Percentiles rank a stretch among this genome's conserved stretches.
These are phyloP conservation scores for Aspergillus taichungensis DNA, from an alignment of 495 filamentous ascomycete species.

Conservation along the genomic window DNA sequence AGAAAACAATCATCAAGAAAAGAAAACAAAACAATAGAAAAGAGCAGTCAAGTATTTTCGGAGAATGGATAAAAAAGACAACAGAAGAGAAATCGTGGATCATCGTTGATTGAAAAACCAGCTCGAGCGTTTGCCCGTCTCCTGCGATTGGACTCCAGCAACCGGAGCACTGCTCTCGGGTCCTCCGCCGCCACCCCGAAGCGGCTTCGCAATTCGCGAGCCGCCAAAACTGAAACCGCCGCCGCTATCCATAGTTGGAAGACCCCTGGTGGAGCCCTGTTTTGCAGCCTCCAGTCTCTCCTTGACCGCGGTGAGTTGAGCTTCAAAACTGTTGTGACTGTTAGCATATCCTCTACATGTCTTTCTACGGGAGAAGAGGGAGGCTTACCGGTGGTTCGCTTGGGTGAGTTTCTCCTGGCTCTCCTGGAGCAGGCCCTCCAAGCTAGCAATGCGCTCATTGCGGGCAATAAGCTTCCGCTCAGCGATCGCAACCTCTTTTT, in stretches of 20 bases:
- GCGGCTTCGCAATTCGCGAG: slow-evolving; percentile 91
- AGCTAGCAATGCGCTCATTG: slow-evolving; percentile 89
- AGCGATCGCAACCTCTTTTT: slow-evolving; percentile 98
- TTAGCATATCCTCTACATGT: slow-evolving; percentile 1
- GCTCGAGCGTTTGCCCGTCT: slow-evolving; percentile 39
- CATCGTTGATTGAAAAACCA: slow-evolving; percentile 46
- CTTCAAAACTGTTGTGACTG: slow-evolving; percentile 67
- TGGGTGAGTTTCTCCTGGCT: slow-evolving; percentile 95
- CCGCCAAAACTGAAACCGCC: slow-evolving; percentile 67
- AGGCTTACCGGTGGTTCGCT: slow-evolving; percentile 83
- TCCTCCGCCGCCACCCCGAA: slow-evolving; percentile 73
- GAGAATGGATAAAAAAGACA: slow-evolving; percentile 17
- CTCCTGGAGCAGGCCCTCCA: slow-evolving; percentile 88
- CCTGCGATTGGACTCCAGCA: slow-evolving; percentile 38
- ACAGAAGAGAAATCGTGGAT: slow-evolving; percentile 23
- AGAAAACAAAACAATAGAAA: neutral
- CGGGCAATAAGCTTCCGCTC: slow-evolving; percentile 93
- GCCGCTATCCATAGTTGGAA: slow-evolving; percentile 52
- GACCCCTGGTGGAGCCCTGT: slow-evolving; percentile 71
- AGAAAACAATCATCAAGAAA: slow-evolving; percentile 2
- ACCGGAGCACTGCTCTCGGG: slow-evolving; percentile 28
- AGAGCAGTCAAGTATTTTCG: slow-evolving; percentile 11
- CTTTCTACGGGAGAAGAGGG: neutral
- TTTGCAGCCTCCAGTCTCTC: slow-evolving; percentile 95
- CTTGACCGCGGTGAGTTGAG: slow-evolving; percentile 93